Percentiles rank a stretch among this genome's conserved stretches.
phyloP scores from a whole-genome alignment of 2,329 filamentous ascomycete genomes.

The Claviceps humidiphila region DNA sequence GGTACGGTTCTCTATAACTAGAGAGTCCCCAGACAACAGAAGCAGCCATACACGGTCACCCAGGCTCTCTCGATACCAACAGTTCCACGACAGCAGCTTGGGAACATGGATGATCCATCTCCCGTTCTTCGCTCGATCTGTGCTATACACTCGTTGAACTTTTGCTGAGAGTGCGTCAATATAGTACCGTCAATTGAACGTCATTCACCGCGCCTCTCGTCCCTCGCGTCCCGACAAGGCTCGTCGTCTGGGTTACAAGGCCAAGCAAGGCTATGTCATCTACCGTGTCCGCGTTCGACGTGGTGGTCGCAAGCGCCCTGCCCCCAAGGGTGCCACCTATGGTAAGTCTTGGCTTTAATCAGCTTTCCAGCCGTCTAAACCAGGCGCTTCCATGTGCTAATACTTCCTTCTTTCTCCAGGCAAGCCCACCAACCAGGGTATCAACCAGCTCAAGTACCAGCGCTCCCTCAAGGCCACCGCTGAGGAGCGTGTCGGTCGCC shows the following conservation, averaged over 20 bases:
- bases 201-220: slow-evolving; percentile 97
- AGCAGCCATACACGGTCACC: not conserved
- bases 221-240: slow-evolving; percentile 99
- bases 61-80: not conserved
- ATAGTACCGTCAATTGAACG: slow-evolving; percentile 99
- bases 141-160: slow-evolving; percentile 99
- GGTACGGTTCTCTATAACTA: no score
- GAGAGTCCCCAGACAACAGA: no score
- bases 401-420: slow-evolving; percentile 36
- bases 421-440: slow-evolving; percentile 99
- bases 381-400: not conserved
- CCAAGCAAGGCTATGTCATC: slow-evolving; percentile 99
- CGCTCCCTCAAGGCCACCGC: slow-evolving; percentile 94
- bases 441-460: slow-evolving; percentile 99
- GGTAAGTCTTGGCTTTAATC: slow-evolving; percentile 40
- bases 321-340: slow-evolving; percentile 95
- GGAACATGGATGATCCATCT: not conserved
- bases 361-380: not conserved
- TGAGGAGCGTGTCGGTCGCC: slow-evolving; percentile 98
- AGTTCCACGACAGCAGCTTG: not conserved
- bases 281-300: slow-evolving; percentile 98
- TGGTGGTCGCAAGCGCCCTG: slow-evolving; percentile 96
- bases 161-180: slow-evolving; percentile 99
- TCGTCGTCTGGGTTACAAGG: slow-evolving; percentile 99
- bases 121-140: slow-evolving; percentile 11